These are phyloP conservation scores for Poronia punctata DNA, from an alignment of 495 filamentous ascomycete genomes.

Conservation along the genomic window DNA sequence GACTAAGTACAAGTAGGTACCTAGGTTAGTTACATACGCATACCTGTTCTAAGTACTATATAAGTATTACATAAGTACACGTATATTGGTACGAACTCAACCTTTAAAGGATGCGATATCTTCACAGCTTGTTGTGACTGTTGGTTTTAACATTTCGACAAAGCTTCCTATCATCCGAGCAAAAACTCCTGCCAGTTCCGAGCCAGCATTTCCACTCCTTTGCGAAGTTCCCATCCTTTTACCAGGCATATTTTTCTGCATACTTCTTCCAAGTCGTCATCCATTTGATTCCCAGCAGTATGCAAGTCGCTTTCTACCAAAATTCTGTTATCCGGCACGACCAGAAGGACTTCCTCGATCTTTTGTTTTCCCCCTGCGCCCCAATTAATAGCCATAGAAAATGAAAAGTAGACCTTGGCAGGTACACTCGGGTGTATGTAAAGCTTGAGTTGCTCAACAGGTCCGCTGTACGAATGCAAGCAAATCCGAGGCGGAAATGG, in stretches of 20 bases:
- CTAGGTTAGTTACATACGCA: too few species aligned
- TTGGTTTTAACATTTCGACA: neutral
- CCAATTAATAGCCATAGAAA: conserved; percentile 79
- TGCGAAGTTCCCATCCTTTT: conserved; percentile 68
- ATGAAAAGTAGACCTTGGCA: conserved; percentile 77
- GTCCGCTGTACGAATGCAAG: conserved; percentile 86
- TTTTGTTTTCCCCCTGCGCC: conserved; percentile 40
- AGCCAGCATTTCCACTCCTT: conserved; percentile 62
- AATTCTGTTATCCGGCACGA: conserved; percentile 68
- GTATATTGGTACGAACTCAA: too few species aligned
- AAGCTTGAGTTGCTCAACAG: conserved; percentile 66
- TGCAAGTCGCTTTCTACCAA: conserved; percentile 90
- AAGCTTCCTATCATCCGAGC: conserved; percentile 47
- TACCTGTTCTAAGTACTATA: too few species aligned
- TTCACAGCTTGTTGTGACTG: too few species aligned
- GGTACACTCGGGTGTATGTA: conserved; percentile 72
- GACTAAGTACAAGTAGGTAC: too few species aligned
- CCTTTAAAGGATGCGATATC: too few species aligned
- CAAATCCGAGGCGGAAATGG: conserved; percentile 88
- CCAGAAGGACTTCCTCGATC: conserved; percentile 57
- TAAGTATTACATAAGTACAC: too few species aligned
- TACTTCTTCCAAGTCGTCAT: conserved; percentile 65
- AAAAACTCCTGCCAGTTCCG: conserved; percentile 78
- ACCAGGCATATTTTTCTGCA: conserved; percentile 64
- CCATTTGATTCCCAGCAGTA: conserved; percentile 76